Conservation (phyloP, 2,329 filamentous ascomycete species). For the Diaporthe eres region DNA sequence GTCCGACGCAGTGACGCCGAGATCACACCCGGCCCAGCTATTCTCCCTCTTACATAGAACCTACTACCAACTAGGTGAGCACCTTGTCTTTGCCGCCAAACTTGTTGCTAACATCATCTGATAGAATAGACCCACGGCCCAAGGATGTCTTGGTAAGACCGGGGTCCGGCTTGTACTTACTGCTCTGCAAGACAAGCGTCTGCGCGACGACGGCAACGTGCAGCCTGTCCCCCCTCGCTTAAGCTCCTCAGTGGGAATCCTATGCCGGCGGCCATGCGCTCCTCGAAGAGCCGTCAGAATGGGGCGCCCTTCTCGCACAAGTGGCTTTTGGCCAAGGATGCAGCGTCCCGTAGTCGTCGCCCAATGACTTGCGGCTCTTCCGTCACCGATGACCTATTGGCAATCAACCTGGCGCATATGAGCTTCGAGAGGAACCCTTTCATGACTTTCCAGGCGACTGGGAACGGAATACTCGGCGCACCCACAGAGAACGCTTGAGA, state of each 20-base stretch:
- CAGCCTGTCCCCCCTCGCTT: constrained; percentile 29
- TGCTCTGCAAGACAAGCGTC: constrained; percentile 26
- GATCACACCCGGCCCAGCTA: constrained; percentile 5
- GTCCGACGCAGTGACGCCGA: constrained; percentile 27
- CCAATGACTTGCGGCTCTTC: constrained; percentile 26
- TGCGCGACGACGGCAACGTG: constrained; percentile 31
- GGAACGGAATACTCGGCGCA: not conserved
- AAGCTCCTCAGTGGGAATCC: constrained; percentile 24
- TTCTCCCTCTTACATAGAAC: not conserved
- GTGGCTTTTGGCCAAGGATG: constrained; percentile 28
- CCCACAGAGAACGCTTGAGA: not conserved
- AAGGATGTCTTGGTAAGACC: constrained; percentile 3
- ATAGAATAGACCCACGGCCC: constrained; percentile 16
- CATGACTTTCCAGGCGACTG: constrained; percentile 5
- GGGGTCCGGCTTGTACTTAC: constrained; percentile 15
- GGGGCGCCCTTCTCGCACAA: constrained; percentile 12
- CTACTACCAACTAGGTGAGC: not conserved
- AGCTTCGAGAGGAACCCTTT: not conserved
- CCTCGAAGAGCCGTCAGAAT: constrained; percentile 20
- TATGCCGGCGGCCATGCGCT: constrained; percentile 32
- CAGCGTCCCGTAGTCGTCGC: constrained; percentile 23
- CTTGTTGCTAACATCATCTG: constrained; percentile 18
- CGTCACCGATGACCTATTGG: constrained; percentile 19
- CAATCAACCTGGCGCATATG: constrained; percentile 13
- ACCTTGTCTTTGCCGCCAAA: not conserved